These are phyloP conservation scores for Naumovozyma castellii DNA, from an alignment of 805 yeast species.

Conservation along the genomic window DNA sequence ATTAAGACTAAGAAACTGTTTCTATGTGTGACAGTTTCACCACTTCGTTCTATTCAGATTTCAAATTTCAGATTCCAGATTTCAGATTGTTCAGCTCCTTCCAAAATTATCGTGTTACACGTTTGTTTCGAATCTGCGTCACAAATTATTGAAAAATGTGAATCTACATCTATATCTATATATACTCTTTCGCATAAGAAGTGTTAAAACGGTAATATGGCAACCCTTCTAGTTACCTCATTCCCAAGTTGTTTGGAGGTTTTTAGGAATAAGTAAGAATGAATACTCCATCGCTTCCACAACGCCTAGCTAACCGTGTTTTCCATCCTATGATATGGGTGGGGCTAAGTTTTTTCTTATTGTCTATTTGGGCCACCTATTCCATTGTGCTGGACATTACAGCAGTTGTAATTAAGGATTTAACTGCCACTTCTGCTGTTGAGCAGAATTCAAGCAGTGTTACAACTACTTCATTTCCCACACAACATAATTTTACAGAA, in stretches of 20 bases:
- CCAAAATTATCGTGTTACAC: not conserved
- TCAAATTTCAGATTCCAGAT: too few species aligned
- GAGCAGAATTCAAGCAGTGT: too few species aligned
- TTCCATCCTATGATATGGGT: constrained; percentile 10
- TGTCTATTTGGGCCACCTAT: constrained; percentile 10
- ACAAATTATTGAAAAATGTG: not conserved
- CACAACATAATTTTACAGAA: too few species aligned
- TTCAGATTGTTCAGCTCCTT: not conserved
- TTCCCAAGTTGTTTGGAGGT: too few species aligned
- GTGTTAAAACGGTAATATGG: not conserved
- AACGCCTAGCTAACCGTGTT: constrained; percentile 8
- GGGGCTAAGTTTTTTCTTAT: constrained; percentile 5
- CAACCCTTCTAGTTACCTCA: too few species aligned
- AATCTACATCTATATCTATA: too few species aligned
- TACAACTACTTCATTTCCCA: too few species aligned
- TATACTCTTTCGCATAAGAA: not conserved
- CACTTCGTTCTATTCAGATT: too few species aligned
- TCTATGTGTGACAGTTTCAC: too few species aligned
- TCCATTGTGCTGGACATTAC: constrained; percentile 1
- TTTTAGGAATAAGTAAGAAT: not conserved
- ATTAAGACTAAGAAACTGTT: too few species aligned
- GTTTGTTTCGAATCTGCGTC: not conserved
- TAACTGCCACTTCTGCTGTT: too few species aligned
- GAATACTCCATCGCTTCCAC: constrained; percentile 4
- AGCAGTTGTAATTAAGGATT: not conserved